These are phyloP conservation scores for Rhynchospora breviuscula DNA, from an alignment of 176 grass and related monocot genomes.

Conservation along the genomic window DNA sequence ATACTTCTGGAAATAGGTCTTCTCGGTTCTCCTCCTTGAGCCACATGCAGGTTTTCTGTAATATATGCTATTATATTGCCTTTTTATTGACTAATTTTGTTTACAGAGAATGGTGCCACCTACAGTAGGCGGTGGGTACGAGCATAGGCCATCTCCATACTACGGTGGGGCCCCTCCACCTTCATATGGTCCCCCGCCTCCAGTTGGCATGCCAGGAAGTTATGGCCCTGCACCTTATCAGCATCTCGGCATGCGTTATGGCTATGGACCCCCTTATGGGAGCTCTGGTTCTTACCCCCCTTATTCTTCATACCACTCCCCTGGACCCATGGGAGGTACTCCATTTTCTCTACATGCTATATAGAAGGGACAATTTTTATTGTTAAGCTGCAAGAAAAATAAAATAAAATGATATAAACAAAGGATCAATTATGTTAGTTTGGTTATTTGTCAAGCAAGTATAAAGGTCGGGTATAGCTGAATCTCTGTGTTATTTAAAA, in stretches of 20 bases:
- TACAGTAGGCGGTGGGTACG: slow-evolving; percentile 45
- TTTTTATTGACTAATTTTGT: slow-evolving; percentile 21
- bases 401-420: neutral
- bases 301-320: slow-evolving; percentile 73
- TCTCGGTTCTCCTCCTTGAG: neutral
- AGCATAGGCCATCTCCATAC: slow-evolving; percentile 55
- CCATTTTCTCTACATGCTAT: slow-evolving; percentile 10
- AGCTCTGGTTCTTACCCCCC: slow-evolving; percentile 66
- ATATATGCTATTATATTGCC: neutral
- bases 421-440: neutral
- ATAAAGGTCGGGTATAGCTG: neutral
- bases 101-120: slow-evolving; percentile 59
- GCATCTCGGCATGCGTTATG: slow-evolving; percentile 57
- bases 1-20: neutral
- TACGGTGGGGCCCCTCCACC: slow-evolving; percentile 48
- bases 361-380: neutral
- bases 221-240: slow-evolving; percentile 58
- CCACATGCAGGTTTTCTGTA: neutral
- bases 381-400: neutral
- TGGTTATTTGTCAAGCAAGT: neutral
- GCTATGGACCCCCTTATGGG: slow-evolving; percentile 57
- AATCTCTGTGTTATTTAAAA: neutral
- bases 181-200: slow-evolving; percentile 33
- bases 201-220: slow-evolving; percentile 32
- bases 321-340: slow-evolving; percentile 64